phyloP scores from a whole-genome alignment of 192 early-diverging fungal genomes.

The Spizellomyces sp. region DNA sequence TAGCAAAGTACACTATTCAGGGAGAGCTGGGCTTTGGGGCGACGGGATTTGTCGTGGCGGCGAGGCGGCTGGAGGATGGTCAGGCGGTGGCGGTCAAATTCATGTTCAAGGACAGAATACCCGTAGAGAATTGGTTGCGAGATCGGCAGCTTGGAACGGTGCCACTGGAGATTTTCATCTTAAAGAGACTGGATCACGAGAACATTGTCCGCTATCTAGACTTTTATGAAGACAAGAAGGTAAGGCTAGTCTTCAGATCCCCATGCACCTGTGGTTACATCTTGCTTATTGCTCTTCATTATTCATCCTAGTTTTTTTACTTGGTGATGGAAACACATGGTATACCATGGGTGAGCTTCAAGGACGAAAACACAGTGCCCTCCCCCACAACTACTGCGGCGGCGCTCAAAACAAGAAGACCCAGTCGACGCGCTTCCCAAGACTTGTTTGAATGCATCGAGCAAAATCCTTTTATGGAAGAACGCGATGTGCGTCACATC shows the following conservation, averaged over 20 bases:
- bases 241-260: slow-evolving; percentile 20
- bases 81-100: slow-evolving; percentile 61
- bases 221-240: slow-evolving; percentile 72
- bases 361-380: slow-evolving; percentile 18
- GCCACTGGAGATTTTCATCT: slow-evolving; percentile 76
- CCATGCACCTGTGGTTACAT: background rate
- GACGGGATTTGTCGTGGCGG: slow-evolving; percentile 71
- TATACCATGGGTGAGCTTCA: background rate
- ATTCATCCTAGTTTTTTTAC: slow-evolving; percentile 43
- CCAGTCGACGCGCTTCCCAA: slow-evolving; percentile 10
- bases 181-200: slow-evolving; percentile 51
- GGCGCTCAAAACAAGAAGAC: slow-evolving; percentile 3
- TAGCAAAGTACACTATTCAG: slow-evolving; percentile 34
- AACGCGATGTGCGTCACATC: slow-evolving; percentile 43
- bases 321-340: slow-evolving; percentile 48
- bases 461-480: slow-evolving; percentile 45
- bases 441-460: slow-evolving; percentile 56
- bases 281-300: background rate
- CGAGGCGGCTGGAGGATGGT: slow-evolving; percentile 50
- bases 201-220: slow-evolving; percentile 59
- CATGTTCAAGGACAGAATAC: slow-evolving; percentile 45
- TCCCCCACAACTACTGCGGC: background rate
- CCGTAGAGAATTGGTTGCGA: slow-evolving; percentile 17
- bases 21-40: slow-evolving; percentile 68
- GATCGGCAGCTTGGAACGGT: slow-evolving; percentile 39